phyloP scores from a whole-genome alignment of 305 asterid species.

The Coffea humblotiana region DNA sequence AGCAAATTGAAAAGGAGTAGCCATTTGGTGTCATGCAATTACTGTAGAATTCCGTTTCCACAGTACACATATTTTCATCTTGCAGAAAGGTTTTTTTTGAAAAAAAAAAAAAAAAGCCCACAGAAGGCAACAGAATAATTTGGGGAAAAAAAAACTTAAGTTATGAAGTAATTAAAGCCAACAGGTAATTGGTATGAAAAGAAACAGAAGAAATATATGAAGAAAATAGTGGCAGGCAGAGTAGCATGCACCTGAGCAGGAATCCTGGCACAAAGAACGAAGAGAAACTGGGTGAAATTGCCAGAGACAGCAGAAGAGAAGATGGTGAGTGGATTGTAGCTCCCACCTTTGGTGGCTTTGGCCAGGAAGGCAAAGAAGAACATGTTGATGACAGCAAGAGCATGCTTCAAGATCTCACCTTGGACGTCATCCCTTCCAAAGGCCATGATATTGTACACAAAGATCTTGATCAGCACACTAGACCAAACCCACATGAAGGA shows the following conservation, averaged over 20 bases:
- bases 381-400: constrained; percentile 54
- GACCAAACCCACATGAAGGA: constrained; percentile 89
- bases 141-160: not conserved
- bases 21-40: not conserved
- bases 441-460: constrained; percentile 54
- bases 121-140: not conserved
- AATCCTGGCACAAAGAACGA: constrained; percentile 71
- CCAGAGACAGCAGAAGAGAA: constrained; percentile 70
- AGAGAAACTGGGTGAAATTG: constrained; percentile 59
- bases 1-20: not conserved
- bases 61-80: not conserved
- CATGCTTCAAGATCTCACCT: constrained; percentile 59
- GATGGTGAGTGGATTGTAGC: constrained; percentile 76
- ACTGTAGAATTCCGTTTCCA: not conserved
- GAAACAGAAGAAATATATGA: not conserved
- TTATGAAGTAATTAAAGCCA: not conserved
- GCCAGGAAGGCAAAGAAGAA: constrained; percentile 64
- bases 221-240: not conserved
- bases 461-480: constrained; percentile 58
- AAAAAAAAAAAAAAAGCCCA: not conserved
- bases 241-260: constrained; percentile 68
- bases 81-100: not conserved
- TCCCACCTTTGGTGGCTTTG: constrained; percentile 59
- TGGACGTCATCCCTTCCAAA: constrained; percentile 47
- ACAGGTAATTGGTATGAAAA: not conserved